Evolutionary conservation across 73 alveolate species (phyloP).

Genomic region (Urostyla sp.): DNA sequence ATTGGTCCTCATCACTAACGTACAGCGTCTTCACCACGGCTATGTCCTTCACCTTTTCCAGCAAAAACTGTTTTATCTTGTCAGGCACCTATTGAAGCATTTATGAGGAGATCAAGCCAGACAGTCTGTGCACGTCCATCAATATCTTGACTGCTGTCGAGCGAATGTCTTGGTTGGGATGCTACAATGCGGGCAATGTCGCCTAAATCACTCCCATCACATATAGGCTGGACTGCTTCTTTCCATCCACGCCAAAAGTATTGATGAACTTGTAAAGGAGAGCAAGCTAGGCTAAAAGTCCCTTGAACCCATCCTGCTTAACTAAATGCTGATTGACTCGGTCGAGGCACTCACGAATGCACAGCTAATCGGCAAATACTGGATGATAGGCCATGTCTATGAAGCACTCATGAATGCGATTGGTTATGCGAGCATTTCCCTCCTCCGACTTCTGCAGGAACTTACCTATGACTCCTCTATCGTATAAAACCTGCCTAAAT

Average conservation of each 20-base stretch:
- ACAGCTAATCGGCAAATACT: too few relatives aligned
- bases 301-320: constrained; percentile 39
- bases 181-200: constrained; percentile 39
- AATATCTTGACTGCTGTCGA: constrained; percentile 53
- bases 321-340: neutral
- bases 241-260: constrained; percentile 61
- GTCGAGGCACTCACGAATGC: neutral
- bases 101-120: constrained; percentile 33
- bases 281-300: constrained; percentile 43
- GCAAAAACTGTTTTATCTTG: neutral
- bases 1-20: constrained; percentile 40
- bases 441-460: constrained; percentile 64
- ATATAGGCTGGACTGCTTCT: constrained; percentile 49
- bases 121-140: constrained; percentile 26
- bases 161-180: constrained; percentile 43
- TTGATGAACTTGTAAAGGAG: constrained; percentile 63
- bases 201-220: constrained; percentile 36
- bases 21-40: neutral
- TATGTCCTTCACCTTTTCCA: constrained; percentile 12
- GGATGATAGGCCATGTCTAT: constrained; percentile 68
- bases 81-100: neutral
- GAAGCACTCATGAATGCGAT: constrained; percentile 63
- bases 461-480: constrained; percentile 36
- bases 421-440: constrained; percentile 62
- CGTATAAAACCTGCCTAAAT: constrained; percentile 25